Conservation (phyloP, 1,139 yeast species). For the Zygosaccharomyces sapae region DNA sequence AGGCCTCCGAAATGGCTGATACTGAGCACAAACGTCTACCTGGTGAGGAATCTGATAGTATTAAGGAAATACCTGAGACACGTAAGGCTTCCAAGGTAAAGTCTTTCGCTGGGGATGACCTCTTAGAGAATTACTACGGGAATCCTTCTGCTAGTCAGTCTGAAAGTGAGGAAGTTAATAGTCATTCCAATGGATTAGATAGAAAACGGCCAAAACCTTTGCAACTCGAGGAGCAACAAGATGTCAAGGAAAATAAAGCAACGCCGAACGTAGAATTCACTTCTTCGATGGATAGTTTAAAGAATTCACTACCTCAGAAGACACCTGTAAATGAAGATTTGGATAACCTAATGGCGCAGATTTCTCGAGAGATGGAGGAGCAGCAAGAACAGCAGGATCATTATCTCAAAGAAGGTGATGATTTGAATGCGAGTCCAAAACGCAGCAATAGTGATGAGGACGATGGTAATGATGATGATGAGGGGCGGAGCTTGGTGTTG, state of each 20-base stretch:
- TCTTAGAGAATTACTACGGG: neutral
- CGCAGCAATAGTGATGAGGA: neutral
- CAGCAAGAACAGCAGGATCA: constrained; percentile 4
- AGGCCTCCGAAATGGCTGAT: too few species aligned
- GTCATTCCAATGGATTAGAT: neutral
- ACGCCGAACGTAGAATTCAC: constrained; percentile 5
- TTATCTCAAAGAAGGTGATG: constrained; percentile 1
- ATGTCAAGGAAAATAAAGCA: too few species aligned
- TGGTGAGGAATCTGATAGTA: neutral
- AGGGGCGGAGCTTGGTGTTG: constrained; percentile 19
- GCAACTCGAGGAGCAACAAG: neutral
- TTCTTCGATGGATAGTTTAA: constrained; percentile 13
- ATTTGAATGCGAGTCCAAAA: constrained; percentile 2
- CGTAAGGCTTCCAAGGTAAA: neutral
- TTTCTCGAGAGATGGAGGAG: constrained; percentile 35
- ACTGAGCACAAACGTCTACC: neutral
- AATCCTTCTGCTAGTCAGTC: neutral
- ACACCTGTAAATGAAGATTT: constrained; percentile 29
- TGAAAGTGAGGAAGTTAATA: neutral
- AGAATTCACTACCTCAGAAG: constrained; percentile 10
- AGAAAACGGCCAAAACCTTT: neutral
- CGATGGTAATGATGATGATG: too few species aligned
- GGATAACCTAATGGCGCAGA: constrained; percentile 32
- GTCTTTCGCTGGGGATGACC: neutral
- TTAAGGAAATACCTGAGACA: constrained; percentile 1